Evolutionary conservation across 495 filamentous ascomycete genomes (phyloP).

Genomic region (Penicillium longicatenatum): DNA sequence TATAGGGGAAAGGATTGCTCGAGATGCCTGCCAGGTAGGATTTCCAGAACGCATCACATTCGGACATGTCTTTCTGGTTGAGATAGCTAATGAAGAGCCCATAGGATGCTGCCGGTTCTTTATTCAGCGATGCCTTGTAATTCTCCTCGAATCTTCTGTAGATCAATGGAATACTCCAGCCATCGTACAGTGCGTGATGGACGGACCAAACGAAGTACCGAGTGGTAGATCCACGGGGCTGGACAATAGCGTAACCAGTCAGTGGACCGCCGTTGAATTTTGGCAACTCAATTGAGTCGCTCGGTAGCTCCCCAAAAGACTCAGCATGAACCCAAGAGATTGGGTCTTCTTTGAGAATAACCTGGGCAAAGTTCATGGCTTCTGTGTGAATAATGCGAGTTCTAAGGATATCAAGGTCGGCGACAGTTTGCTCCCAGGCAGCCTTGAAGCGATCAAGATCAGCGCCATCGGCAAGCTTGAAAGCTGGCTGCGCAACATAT

Average conservation of each 20-base stretch:
- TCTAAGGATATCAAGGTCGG: slow-evolving; percentile 53
- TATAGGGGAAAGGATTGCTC: slow-evolving; percentile 32
- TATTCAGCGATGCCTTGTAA: slow-evolving; percentile 25
- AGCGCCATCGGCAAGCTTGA: slow-evolving; percentile 43
- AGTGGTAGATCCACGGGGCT: slow-evolving; percentile 22
- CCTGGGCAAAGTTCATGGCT: slow-evolving; percentile 52
- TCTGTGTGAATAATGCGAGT: slow-evolving; percentile 57
- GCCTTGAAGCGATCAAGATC: slow-evolving; percentile 50
- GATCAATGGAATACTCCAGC: slow-evolving; percentile 64
- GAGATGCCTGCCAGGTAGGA: slow-evolving; percentile 34
- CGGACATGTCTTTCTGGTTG: slow-evolving; percentile 29
- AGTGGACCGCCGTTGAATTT: slow-evolving; percentile 58
- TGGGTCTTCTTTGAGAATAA: slow-evolving; percentile 50
- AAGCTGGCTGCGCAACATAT: slow-evolving; percentile 54
- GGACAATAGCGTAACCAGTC: slow-evolving; percentile 56
- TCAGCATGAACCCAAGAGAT: slow-evolving; percentile 48
- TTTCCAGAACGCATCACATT: slow-evolving; percentile 50
- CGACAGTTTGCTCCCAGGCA: slow-evolving; percentile 54
- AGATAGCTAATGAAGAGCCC: slow-evolving; percentile 48
- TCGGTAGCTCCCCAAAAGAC: slow-evolving; percentile 48
- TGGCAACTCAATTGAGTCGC: slow-evolving; percentile 42
- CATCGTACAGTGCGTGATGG: slow-evolving; percentile 74
- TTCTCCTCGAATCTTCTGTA: slow-evolving; percentile 56
- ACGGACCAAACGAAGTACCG: slow-evolving; percentile 61
- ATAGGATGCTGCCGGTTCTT: slow-evolving; percentile 31